phyloP scores from a whole-genome alignment of 345 rosid genomes.

The Dovyalis caffra region DNA sequence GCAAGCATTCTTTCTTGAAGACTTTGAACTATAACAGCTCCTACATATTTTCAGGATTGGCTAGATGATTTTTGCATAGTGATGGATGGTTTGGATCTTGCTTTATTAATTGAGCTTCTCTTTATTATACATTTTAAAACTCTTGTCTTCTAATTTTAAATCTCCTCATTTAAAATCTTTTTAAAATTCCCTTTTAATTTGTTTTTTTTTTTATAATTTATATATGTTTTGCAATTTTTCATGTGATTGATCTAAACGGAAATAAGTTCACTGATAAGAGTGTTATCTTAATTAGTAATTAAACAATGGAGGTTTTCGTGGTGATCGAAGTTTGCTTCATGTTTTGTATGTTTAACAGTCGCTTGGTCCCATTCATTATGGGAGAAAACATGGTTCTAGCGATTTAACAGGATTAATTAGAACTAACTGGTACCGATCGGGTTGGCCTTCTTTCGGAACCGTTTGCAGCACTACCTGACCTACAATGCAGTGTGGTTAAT shows the following conservation, averaged over 20 bases:
- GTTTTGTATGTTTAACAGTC: slow-evolving; percentile 42
- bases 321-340: slow-evolving; percentile 10
- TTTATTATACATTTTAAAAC: not conserved
- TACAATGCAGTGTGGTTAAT: slow-evolving; percentile 70
- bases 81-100: not conserved
- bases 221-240: slow-evolving; percentile 67
- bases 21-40: slow-evolving; percentile 93
- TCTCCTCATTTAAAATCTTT: not conserved
- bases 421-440: slow-evolving; percentile 73
- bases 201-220: not conserved
- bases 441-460: slow-evolving; percentile 74
- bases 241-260: slow-evolving; percentile 87
- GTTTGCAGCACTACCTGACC: slow-evolving; percentile 77
- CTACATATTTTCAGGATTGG: slow-evolving; percentile 83
- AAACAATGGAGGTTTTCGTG: not conserved
- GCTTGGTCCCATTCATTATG: slow-evolving; percentile 51
- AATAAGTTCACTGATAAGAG: slow-evolving; percentile 79
- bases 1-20: slow-evolving; percentile 87
- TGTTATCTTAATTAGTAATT: slow-evolving; percentile 34
- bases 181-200: not conserved
- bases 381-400: slow-evolving; percentile 41
- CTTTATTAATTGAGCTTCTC: not conserved
- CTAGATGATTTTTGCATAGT: not conserved
- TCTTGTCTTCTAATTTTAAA: too few relatives aligned
- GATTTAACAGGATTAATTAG: slow-evolving; percentile 69